phyloP scores from a whole-genome alignment of 2,329 filamentous ascomycete species.

The Fusarium mangiferae region DNA sequence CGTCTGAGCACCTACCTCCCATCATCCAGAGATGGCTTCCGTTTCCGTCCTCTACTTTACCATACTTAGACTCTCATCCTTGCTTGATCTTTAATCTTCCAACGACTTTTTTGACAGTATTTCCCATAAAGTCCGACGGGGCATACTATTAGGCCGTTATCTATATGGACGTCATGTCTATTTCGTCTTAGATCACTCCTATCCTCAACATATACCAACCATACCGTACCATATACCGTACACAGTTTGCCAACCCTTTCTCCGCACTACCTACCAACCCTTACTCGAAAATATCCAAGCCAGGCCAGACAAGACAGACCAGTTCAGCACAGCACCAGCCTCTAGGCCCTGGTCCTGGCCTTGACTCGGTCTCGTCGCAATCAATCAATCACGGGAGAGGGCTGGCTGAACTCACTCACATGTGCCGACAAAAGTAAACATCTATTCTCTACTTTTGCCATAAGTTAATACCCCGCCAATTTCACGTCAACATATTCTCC shows the following conservation, averaged over 20 bases:
- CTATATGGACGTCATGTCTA: neutral
- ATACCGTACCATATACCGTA: neutral
- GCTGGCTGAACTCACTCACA: conserved; percentile 18
- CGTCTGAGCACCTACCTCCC: conserved; percentile 27
- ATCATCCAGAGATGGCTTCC: conserved; percentile 21
- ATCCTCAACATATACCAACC: neutral
- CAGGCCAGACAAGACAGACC: neutral
- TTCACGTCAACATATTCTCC: conserved; percentile 3
- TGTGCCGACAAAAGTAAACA: conserved; percentile 24
- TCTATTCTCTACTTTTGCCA: neutral
- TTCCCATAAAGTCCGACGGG: conserved; percentile 6
- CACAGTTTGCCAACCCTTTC: conserved; percentile 13
- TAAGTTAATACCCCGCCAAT: conserved; percentile 30
- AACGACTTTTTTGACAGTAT: conserved; percentile 1
- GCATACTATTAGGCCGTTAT: neutral
- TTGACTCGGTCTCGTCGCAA: conserved; percentile 29
- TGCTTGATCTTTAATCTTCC: conserved; percentile 15
- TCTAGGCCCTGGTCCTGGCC: conserved; percentile 7
- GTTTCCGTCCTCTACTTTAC: conserved; percentile 27
- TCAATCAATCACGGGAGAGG: conserved; percentile 21
- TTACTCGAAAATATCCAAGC: neutral
- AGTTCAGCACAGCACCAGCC: neutral
- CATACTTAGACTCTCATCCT: conserved; percentile 10
- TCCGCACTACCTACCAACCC: conserved; percentile 1
- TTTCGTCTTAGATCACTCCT: neutral